phyloP scores from a whole-genome alignment of 768 basidiomycete genomes.

The Xerocomus potaroensis region DNA sequence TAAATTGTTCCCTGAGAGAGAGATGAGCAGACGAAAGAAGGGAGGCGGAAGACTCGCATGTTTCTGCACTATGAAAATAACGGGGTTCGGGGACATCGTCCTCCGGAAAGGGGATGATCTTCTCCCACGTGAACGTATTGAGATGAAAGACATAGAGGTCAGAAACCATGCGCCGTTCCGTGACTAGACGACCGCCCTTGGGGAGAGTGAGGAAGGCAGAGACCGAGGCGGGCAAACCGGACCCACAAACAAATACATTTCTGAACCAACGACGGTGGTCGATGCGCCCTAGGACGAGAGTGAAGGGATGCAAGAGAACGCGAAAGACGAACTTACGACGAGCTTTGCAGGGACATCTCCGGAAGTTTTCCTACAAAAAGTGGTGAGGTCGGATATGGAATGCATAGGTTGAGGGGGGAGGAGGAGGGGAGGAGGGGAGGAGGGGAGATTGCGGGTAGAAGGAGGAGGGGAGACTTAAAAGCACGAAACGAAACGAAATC shows the following conservation, averaged over 20 bases:
- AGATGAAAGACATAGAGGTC: constrained; percentile 92
- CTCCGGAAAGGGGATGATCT: constrained; percentile 52
- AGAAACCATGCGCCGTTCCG: constrained; percentile 82
- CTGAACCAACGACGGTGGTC: constrained; percentile 83
- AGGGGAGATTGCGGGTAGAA: constrained; percentile 12
- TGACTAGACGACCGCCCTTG: constrained; percentile 83
- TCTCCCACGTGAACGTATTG: constrained; percentile 76
- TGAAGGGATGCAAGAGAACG: background rate
- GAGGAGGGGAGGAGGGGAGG: constrained; percentile 4
- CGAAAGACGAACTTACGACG: constrained; percentile 53
- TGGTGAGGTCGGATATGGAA: constrained; percentile 87
- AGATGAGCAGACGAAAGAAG: constrained; percentile 9
- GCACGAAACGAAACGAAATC: constrained; percentile 9
- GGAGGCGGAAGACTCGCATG: constrained; percentile 45
- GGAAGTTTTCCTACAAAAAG: constrained; percentile 74
- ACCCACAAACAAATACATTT: constrained; percentile 86
- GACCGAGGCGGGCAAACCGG: background rate
- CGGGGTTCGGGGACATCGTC: constrained; percentile 76
- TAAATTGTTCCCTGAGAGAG: constrained; percentile 67
- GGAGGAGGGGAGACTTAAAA: constrained; percentile 17
- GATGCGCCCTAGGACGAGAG: constrained; percentile 66
- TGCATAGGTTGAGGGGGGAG: constrained; percentile 41
- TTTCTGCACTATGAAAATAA: constrained; percentile 93
- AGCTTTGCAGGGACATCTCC: constrained; percentile 88
- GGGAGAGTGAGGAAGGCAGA: background rate